Evolutionary conservation across 495 filamentous ascomycete species (phyloP).

Genomic region (Neurospora cerealis): DNA sequence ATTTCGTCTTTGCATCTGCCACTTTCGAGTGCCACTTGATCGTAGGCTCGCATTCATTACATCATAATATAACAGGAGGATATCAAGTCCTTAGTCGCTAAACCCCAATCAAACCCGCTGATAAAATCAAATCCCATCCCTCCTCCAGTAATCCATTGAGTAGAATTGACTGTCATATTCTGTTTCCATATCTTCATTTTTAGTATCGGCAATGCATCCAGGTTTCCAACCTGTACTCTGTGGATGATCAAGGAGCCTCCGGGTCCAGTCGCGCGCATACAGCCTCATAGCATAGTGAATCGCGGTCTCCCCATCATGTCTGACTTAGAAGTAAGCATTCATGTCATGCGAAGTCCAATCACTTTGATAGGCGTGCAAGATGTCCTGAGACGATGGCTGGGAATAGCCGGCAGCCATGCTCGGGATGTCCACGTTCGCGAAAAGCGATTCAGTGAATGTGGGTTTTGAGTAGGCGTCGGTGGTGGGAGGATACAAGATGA

Average conservation of each 20-base stretch:
- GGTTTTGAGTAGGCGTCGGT: constrained; percentile 17
- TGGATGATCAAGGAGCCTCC: not conserved
- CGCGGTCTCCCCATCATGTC: not conserved
- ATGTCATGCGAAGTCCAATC: constrained; percentile 34
- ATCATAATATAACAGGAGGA: not conserved
- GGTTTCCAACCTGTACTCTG: not conserved
- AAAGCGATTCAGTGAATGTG: constrained; percentile 25
- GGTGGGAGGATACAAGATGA: constrained; percentile 21
- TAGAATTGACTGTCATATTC: not conserved
- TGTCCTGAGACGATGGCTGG: constrained; percentile 33
- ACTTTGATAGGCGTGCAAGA: constrained; percentile 23
- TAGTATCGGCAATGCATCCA: not conserved
- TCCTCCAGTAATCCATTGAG: not conserved
- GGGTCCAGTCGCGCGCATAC: not conserved
- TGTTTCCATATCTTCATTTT: not conserved
- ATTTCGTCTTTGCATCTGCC: not conserved
- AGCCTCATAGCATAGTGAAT: not conserved
- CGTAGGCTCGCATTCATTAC: not conserved
- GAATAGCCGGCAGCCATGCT: constrained; percentile 28
- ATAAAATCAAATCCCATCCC: not conserved
- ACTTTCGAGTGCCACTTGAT: not conserved
- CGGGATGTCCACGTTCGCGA: constrained; percentile 22
- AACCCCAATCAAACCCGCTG: not conserved
- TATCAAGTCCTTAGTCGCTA: not conserved
- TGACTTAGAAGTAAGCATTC: constrained; percentile 12